These are phyloP conservation scores for Hymenoscyphus linearis DNA, from an alignment of 2,329 filamentous ascomycete species.

Conservation along the genomic window DNA sequence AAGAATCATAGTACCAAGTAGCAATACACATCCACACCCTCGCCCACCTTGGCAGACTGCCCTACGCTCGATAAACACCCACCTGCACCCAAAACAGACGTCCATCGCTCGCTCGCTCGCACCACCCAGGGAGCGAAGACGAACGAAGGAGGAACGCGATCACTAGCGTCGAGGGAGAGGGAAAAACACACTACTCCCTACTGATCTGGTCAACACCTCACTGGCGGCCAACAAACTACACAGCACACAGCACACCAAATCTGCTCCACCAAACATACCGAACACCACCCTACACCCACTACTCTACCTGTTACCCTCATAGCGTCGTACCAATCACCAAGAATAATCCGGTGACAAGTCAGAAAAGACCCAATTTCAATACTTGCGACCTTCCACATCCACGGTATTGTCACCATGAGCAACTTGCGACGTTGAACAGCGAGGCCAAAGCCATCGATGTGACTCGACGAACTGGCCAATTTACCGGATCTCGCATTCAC, in stretches of 20 bases:
- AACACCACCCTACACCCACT: background rate
- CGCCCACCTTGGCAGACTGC: background rate
- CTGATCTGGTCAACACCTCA: background rate
- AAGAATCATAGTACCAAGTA: background rate
- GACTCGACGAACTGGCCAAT: constrained; percentile 14
- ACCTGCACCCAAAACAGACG: no score
- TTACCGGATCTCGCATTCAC: constrained; percentile 5
- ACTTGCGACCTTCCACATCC: constrained; percentile 13
- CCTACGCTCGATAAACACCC: no score
- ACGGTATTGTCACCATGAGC: constrained; percentile 21
- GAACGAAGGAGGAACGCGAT: constrained; percentile 5
- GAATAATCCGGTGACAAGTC: background rate
- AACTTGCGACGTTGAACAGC: constrained; percentile 22
- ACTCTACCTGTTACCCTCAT: constrained; percentile 1
- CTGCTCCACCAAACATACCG: background rate
- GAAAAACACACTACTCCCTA: background rate
- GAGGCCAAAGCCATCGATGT: constrained; percentile 22
- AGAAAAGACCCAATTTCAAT: background rate
- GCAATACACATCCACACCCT: background rate
- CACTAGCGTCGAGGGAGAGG: constrained; percentile 4
- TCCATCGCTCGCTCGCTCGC: background rate
- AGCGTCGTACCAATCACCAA: constrained; percentile 5
- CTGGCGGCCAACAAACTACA: constrained; percentile 4
- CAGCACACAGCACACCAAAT: background rate
- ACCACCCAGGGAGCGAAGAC: background rate